phyloP scores from a whole-genome alignment of 2,329 filamentous ascomycete species.

The Thelonectria blattea region DNA sequence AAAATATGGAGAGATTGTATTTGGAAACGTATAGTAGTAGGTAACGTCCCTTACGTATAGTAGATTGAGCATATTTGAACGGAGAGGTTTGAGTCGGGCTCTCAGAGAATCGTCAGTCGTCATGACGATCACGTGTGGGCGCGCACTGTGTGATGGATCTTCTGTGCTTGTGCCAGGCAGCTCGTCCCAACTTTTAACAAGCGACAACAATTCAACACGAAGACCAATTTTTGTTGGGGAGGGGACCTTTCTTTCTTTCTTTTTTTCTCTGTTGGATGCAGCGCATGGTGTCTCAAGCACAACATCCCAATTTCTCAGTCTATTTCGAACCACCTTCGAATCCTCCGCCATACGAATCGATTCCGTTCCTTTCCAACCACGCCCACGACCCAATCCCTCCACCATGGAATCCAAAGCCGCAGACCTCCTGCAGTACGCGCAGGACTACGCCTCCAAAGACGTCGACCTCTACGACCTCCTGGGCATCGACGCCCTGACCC shows the following conservation, averaged over 20 bases:
- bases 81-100: neutral
- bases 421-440: constrained; percentile 59
- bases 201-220: neutral
- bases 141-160: constrained; percentile 4
- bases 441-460: constrained; percentile 65
- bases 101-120: neutral
- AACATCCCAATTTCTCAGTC: neutral
- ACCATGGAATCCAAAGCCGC: constrained; percentile 49
- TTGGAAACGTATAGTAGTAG: neutral
- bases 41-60: neutral
- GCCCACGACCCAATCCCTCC: neutral
- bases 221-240: neutral
- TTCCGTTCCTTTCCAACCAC: neutral
- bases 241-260: neutral
- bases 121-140: constrained; percentile 14
- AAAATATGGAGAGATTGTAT: neutral
- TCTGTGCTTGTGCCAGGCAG: neutral
- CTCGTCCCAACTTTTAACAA: constrained; percentile 4
- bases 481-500: constrained; percentile 66
- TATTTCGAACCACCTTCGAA: neutral
- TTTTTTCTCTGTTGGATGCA: neutral
- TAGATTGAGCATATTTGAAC: neutral
- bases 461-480: constrained; percentile 82
- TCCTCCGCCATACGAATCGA: neutral
- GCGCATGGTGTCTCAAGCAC: neutral